These are phyloP conservation scores for Chrysopogon serrulatus DNA, from an alignment of 176 grass and related monocot genomes.

Conservation along the genomic window DNA sequence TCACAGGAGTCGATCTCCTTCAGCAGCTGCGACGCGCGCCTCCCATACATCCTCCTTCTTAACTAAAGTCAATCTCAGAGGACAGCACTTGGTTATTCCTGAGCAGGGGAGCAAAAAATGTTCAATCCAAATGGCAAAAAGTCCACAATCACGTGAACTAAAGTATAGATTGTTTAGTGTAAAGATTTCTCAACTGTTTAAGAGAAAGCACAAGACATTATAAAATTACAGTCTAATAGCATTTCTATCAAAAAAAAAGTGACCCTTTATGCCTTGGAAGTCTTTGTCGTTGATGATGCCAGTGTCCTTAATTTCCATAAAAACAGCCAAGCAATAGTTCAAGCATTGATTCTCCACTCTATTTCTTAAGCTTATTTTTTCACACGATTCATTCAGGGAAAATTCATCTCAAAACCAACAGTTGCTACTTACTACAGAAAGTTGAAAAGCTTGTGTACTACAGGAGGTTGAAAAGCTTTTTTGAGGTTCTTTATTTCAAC, in stretches of 20 bases:
- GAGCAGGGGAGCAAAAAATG: neutral
- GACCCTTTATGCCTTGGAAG: neutral
- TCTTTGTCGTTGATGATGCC: too few species aligned
- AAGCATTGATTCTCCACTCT: neutral
- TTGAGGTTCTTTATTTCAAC: too few species aligned
- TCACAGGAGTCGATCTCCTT: slow-evolving; percentile 76
- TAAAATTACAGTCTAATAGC: neutral
- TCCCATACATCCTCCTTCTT: slow-evolving; percentile 59
- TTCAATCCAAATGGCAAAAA: neutral
- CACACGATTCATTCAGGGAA: neutral
- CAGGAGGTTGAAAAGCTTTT: too few species aligned
- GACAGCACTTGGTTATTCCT: neutral
- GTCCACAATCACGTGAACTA: neutral
- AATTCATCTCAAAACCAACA: neutral
- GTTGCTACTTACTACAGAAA: neutral
- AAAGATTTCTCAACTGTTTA: too few species aligned
- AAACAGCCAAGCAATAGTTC: neutral
- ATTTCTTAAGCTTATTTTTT: neutral
- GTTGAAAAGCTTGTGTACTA: neutral
- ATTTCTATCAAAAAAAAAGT: too few species aligned
- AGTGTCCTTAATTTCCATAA: neutral
- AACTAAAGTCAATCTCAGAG: too few species aligned
- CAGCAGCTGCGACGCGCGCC: slow-evolving; percentile 65
- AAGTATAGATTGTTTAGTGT: too few species aligned
- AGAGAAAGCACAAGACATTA: too few species aligned